phyloP scores from a whole-genome alignment of 139 green algal genomes.

The Coccomyxa sp. region DNA sequence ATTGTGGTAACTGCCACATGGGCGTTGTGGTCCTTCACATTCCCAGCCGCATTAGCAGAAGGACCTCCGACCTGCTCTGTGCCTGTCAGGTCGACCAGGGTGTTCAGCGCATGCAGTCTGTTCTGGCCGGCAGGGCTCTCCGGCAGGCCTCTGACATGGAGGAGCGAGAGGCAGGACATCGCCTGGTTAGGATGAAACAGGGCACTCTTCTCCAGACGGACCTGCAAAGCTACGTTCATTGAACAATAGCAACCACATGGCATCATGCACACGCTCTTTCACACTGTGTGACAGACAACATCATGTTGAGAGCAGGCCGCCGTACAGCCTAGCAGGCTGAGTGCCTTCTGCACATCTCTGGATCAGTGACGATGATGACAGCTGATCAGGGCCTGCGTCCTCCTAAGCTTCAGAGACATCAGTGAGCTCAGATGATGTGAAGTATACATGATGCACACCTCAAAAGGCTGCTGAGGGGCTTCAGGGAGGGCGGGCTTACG shows the following conservation, averaged over 20 bases:
- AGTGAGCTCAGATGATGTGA: no score
- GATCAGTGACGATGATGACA: no score
- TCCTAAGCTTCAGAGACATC: no score
- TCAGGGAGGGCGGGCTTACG: neutral
- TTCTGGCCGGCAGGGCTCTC: neutral
- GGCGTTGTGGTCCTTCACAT: no score
- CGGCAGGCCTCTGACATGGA: constrained; percentile 18
- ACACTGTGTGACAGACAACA: no score
- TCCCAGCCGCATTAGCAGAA: no score
- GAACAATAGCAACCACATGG: neutral
- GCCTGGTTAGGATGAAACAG: constrained; percentile 26
- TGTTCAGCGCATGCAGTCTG: neutral
- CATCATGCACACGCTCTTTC: neutral
- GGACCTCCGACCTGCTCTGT: neutral
- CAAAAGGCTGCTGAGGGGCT: neutral
- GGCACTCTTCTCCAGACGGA: constrained; percentile 22
- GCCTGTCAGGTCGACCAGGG: constrained; percentile 1
- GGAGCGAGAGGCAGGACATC: constrained; percentile 3
- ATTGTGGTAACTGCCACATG: no score
- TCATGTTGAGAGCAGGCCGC: neutral
- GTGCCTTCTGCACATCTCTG: no score
- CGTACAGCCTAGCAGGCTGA: neutral
- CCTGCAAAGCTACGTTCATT: neutral
- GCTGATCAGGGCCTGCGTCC: no score
- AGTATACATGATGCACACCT: neutral